phyloP scores from a whole-genome alignment of 2,329 filamentous ascomycete genomes.

The Fonsecaea nubica region DNA sequence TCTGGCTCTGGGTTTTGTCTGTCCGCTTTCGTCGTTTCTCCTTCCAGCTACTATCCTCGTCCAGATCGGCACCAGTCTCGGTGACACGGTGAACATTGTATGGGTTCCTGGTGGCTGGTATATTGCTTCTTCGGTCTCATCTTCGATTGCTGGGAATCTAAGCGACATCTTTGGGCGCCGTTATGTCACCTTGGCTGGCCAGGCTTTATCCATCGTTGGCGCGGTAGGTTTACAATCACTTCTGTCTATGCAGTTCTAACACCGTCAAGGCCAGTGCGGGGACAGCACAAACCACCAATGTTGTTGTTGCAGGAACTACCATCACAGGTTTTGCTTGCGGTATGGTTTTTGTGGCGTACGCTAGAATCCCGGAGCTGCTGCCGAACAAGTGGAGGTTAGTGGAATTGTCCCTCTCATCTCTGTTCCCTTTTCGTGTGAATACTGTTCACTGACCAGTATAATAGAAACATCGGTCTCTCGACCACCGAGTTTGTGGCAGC shows the following conservation, averaged over 20 bases:
- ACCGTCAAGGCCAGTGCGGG: constrained; percentile 25
- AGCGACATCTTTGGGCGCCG: constrained; percentile 48
- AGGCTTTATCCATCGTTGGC: constrained; percentile 47
- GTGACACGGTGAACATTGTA: constrained; percentile 10
- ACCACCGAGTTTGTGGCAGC: constrained; percentile 44
- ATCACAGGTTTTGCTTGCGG: constrained; percentile 47
- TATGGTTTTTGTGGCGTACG: constrained; percentile 48
- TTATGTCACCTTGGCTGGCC: constrained; percentile 43
- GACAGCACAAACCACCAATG: constrained; percentile 45
- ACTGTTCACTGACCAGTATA: constrained; percentile 24
- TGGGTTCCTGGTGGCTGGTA: constrained; percentile 22
- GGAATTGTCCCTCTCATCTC: too few species aligned
- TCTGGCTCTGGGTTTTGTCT: constrained; percentile 2
- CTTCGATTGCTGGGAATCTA: constrained; percentile 45
- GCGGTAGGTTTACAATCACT: constrained; percentile 30
- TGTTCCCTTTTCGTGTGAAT: not conserved
- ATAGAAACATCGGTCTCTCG: constrained; percentile 41
- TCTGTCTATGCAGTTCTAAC: constrained; percentile 34
- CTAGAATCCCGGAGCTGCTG: constrained; percentile 48
- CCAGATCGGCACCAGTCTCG: constrained; percentile 19
- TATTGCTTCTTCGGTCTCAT: constrained; percentile 24
- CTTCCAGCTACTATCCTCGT: constrained; percentile 36
- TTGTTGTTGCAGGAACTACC: constrained; percentile 47
- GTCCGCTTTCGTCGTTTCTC: constrained; percentile 42
- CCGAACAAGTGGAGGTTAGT: constrained; percentile 46